Conservation (phyloP, 2,329 filamentous ascomycete genomes). For the Elsinoe batatas region DNA sequence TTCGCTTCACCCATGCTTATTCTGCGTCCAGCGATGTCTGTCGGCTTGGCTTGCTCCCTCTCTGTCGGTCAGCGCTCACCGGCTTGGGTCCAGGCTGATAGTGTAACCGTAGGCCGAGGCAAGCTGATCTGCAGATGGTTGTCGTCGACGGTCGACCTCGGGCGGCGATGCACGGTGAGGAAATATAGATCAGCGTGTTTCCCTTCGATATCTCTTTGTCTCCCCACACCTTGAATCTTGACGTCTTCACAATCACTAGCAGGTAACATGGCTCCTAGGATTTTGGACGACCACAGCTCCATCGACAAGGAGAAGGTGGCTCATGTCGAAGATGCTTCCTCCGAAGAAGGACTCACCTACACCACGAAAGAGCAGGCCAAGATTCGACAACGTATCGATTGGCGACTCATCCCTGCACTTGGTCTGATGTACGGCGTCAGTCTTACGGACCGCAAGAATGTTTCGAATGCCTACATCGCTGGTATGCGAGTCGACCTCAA, state of each 20-base stretch:
- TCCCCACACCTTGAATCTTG: not conserved
- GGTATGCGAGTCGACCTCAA: slow-evolving; percentile 28
- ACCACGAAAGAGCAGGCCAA: slow-evolving; percentile 52
- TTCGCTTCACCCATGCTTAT: not conserved
- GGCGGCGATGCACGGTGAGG: not conserved
- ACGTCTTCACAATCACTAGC: not conserved
- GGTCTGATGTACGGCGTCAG: slow-evolving; percentile 32
- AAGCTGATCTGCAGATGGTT: not conserved
- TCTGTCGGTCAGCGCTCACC: not conserved
- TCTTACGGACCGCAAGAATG: slow-evolving; percentile 26
- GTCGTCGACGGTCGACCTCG: not conserved
- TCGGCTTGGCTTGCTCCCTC: not conserved
- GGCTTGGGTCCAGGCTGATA: not conserved
- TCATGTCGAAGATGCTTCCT: not conserved
- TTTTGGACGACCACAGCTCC: not conserved
- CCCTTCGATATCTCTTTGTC: not conserved
- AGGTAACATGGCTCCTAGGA: slow-evolving; percentile 1
- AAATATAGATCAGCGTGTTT: not conserved
- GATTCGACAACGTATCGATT: slow-evolving; percentile 62
- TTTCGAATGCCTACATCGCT: slow-evolving; percentile 27
- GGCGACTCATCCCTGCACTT: slow-evolving; percentile 37
- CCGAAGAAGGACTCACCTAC: not conserved
- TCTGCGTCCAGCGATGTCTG: not conserved
- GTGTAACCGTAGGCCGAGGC: not conserved
- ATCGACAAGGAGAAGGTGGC: slow-evolving; percentile 1